These are phyloP conservation scores for Flueggea neowawraea DNA, from an alignment of 441 rosid genomes.

Conservation along the genomic window DNA sequence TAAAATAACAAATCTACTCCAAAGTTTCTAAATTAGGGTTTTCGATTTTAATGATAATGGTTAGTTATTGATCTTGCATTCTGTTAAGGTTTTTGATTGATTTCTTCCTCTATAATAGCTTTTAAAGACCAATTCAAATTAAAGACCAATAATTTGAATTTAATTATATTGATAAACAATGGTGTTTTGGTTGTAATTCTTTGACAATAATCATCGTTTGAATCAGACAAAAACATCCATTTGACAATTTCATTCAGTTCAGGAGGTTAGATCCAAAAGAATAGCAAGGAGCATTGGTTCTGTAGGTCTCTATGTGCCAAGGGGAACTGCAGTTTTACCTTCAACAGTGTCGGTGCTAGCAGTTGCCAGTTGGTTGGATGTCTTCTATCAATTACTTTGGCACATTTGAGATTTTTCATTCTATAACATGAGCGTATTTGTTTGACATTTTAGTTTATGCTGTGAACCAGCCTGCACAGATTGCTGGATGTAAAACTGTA, in stretches of 20 bases:
- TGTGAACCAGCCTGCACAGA: conserved; percentile 79
- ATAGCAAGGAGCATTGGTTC: conserved; percentile 86
- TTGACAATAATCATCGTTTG: too few species aligned
- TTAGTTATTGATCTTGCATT: too few species aligned
- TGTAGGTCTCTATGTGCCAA: conserved; percentile 95
- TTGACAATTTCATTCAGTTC: conserved; percentile 8
- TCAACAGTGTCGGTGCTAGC: conserved; percentile 96
- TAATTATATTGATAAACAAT: too few species aligned
- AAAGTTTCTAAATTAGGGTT: too few species aligned
- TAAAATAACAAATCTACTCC: too few species aligned
- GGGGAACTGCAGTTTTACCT: conserved; percentile 95
- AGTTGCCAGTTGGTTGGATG: conserved; percentile 48
- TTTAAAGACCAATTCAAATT: too few species aligned
- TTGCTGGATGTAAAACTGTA: conserved; percentile 89
- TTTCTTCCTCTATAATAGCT: too few species aligned
- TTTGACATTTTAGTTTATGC: conserved; percentile 19
- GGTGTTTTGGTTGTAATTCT: too few species aligned
- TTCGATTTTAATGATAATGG: too few species aligned
- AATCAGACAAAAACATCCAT: too few species aligned
- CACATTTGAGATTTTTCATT: neutral
- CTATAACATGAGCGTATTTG: conserved; percentile 1
- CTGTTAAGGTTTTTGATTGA: too few species aligned
- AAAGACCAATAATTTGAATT: too few species aligned
- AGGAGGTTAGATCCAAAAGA: conserved; percentile 93
- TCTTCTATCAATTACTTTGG: conserved; percentile 4